Conservation (phyloP, 202 grass and related monocot genomes). For the Carex arenaria region DNA sequence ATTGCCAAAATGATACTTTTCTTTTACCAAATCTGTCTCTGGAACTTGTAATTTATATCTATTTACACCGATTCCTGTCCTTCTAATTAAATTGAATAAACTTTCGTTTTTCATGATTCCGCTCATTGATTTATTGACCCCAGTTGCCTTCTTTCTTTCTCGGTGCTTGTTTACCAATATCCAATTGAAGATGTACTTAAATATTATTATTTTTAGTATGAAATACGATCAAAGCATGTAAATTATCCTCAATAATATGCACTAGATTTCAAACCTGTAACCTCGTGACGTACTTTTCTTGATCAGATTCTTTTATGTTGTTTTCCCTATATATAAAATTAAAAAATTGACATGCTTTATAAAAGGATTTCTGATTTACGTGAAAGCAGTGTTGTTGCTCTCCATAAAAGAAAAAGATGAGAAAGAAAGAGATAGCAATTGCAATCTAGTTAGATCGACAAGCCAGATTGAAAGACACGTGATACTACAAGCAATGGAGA, state of each 20-base stretch:
- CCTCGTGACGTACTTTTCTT: neutral
- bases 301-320: neutral
- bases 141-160: neutral
- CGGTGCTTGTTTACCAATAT: neutral
- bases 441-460: neutral
- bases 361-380: conserved; percentile 8
- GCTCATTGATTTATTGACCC: neutral
- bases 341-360: neutral
- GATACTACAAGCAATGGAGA: neutral
- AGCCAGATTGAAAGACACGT: neutral
- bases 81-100: neutral
- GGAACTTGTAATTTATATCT: neutral
- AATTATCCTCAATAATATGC: neutral
- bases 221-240: neutral
- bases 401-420: conserved; percentile 8
- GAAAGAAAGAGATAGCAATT: neutral
- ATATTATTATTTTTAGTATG: neutral
- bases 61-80: neutral
- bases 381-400: conserved; percentile 21
- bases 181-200: neutral
- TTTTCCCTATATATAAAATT: neutral
- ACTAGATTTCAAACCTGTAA: neutral
- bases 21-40: neutral
- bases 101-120: neutral
- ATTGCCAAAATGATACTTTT: neutral